Evolutionary conservation across 75 land plant genomes (phyloP).

Genomic region (Azolla pinnata): DNA sequence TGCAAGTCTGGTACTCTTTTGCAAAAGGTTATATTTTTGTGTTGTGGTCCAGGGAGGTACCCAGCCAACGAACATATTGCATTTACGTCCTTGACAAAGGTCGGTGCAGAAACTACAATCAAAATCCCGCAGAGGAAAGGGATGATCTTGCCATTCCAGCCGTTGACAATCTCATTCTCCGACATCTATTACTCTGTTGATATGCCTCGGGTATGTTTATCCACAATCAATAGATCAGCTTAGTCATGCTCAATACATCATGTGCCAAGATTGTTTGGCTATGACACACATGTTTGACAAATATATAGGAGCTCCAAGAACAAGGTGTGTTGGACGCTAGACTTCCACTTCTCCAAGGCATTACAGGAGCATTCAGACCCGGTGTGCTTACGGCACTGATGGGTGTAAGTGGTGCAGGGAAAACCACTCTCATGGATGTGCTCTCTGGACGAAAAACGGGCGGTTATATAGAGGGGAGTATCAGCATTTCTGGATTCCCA

Average conservation of each 20-base stretch:
- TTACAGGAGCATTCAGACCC: constrained; percentile 67
- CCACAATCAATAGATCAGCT: too few species aligned
- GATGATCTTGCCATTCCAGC: constrained; percentile 81
- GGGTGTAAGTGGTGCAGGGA: constrained; percentile 75
- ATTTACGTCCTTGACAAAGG: background rate
- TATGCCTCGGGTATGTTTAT: constrained; percentile 67
- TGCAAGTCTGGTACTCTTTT: too few species aligned
- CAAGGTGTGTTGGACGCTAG: constrained; percentile 35
- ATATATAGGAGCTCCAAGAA: constrained; percentile 40
- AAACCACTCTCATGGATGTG: constrained; percentile 74
- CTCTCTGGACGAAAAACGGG: constrained; percentile 66
- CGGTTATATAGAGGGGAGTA: constrained; percentile 54
- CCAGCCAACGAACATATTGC: too few species aligned
- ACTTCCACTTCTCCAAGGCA: constrained; percentile 46
- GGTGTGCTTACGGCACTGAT: constrained; percentile 62
- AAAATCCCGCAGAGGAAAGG: constrained; percentile 26
- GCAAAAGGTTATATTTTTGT: too few species aligned
- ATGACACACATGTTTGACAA: too few species aligned
- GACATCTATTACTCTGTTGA: constrained; percentile 77
- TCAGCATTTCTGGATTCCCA: constrained; percentile 56
- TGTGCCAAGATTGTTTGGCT: too few species aligned
- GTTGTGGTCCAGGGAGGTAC: too few species aligned
- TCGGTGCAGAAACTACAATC: constrained; percentile 1
- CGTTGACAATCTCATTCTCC: constrained; percentile 60
- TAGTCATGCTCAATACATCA: too few species aligned